Evolutionary conservation across 1,139 yeast species (phyloP).

Genomic region (Meyerozyma smithsonii): DNA sequence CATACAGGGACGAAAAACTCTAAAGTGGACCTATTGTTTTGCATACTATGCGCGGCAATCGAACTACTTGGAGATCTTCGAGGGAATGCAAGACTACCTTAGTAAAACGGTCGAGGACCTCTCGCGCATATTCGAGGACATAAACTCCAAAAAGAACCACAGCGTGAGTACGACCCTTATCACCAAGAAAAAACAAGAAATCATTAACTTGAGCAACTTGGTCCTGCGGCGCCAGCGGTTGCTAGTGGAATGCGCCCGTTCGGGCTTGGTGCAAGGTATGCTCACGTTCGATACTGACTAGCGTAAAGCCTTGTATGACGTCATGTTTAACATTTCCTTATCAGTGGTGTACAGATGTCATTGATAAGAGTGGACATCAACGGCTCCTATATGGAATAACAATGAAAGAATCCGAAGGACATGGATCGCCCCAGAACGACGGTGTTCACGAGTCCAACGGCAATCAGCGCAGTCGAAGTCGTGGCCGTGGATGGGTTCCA

Average conservation of each 20-base stretch:
- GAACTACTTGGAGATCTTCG: conserved; percentile 57
- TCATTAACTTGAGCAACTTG: conserved; percentile 45
- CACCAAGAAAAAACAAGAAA: conserved; percentile 36
- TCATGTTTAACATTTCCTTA: not conserved
- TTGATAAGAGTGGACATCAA: conserved; percentile 1
- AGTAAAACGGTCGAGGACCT: conserved; percentile 75
- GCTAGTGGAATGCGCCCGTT: conserved; percentile 44
- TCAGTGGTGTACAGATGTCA: not conserved
- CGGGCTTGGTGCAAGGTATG: conserved; percentile 2
- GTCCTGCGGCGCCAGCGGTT: conserved; percentile 44
- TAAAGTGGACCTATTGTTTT: conserved; percentile 90
- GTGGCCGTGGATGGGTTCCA: not conserved
- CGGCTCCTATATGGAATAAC: not conserved
- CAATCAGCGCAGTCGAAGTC: not conserved
- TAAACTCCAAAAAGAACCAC: conserved; percentile 38
- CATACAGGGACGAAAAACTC: conserved; percentile 65
- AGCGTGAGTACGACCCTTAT: conserved; percentile 19
- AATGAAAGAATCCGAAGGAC: not conserved
- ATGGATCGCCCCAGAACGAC: not conserved
- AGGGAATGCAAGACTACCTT: conserved; percentile 67
- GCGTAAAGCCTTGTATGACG: not conserved
- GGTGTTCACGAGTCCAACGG: not conserved
- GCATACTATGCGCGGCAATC: conserved; percentile 59
- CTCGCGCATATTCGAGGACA: conserved; percentile 62
- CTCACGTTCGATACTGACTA: not conserved